A percentile compares a stretch with the other conserved stretches of the same genome.
Evolutionary conservation across 768 basidiomycete genomes (phyloP).

Genomic region (Lentinus brumalis): DNA sequence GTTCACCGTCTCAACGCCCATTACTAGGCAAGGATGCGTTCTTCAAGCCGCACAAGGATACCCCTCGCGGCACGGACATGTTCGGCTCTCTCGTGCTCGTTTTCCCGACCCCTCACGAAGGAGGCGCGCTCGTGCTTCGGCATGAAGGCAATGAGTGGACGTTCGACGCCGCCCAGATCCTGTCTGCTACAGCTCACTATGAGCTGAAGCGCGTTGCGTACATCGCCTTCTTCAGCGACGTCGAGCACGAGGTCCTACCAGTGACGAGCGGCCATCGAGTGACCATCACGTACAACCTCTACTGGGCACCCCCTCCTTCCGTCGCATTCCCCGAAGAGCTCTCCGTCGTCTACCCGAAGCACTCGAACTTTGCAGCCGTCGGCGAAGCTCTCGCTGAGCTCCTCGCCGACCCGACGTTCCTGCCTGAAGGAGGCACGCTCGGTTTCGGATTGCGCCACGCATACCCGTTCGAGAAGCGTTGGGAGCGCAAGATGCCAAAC

Average conservation of each 20-base stretch:
- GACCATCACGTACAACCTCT: constrained; percentile 46
- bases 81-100: constrained; percentile 52
- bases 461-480: constrained; percentile 20
- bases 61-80: constrained; percentile 25
- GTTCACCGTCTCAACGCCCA: not conserved
- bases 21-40: constrained; percentile 25
- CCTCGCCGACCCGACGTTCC: constrained; percentile 34
- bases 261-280: constrained; percentile 45
- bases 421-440: constrained; percentile 39
- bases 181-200: constrained; percentile 7
- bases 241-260: constrained; percentile 46
- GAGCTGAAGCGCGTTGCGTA: constrained; percentile 28
- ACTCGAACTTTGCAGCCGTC: constrained; percentile 9
- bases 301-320: constrained; percentile 2
- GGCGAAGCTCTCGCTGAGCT: constrained; percentile 25
- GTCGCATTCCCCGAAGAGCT: not conserved
- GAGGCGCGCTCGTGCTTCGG: constrained; percentile 43
- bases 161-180: constrained; percentile 36
- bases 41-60: constrained; percentile 33
- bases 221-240: constrained; percentile 45
- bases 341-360: not conserved
- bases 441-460: constrained; percentile 43
- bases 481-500: not conserved
- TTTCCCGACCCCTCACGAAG: constrained; percentile 47
- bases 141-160: constrained; percentile 16